Conservation (phyloP, 2,329 filamentous ascomycete genomes). For the Colletotrichum sojae region DNA sequence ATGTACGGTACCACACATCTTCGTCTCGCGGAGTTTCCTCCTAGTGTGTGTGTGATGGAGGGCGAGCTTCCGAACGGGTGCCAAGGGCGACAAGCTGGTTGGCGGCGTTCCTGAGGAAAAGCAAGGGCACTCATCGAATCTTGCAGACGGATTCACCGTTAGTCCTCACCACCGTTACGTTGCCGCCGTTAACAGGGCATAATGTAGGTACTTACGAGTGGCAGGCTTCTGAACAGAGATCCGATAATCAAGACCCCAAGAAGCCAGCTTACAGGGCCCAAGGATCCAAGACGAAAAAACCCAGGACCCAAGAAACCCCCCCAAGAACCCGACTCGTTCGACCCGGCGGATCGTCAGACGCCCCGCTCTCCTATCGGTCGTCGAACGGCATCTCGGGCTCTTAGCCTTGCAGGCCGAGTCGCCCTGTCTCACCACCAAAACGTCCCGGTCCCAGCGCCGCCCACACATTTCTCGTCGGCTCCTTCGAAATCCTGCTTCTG, state of each 20-base stretch:
- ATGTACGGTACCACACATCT: too few species aligned
- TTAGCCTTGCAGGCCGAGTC: constrained; percentile 18
- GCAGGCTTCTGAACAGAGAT: background rate
- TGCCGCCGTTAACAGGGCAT: too few species aligned
- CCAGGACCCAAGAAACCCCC: constrained; percentile 1
- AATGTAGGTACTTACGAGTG: background rate
- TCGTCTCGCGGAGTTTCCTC: background rate
- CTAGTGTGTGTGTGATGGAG: constrained; percentile 3
- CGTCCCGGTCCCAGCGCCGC: constrained; percentile 24
- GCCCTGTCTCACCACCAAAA: constrained; percentile 45
- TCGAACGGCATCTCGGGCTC: constrained; percentile 10
- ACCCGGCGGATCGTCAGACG: constrained; percentile 35
- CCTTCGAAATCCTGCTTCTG: constrained; percentile 6
- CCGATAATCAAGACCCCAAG: background rate
- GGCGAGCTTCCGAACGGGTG: constrained; percentile 17
- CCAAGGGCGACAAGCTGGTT: constrained; percentile 11
- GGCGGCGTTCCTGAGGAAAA: constrained; percentile 19
- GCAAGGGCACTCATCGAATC: constrained; percentile 18
- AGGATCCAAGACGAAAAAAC: background rate
- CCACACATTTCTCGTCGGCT: constrained; percentile 19
- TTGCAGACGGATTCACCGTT: constrained; percentile 32
- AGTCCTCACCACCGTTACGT: background rate
- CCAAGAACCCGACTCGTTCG: constrained; percentile 20
- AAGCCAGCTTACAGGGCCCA: too few species aligned
- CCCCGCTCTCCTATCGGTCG: constrained; percentile 29